These are phyloP conservation scores for Aspergillus avenaceus DNA, from an alignment of 495 filamentous ascomycete species.

Conservation along the genomic window DNA sequence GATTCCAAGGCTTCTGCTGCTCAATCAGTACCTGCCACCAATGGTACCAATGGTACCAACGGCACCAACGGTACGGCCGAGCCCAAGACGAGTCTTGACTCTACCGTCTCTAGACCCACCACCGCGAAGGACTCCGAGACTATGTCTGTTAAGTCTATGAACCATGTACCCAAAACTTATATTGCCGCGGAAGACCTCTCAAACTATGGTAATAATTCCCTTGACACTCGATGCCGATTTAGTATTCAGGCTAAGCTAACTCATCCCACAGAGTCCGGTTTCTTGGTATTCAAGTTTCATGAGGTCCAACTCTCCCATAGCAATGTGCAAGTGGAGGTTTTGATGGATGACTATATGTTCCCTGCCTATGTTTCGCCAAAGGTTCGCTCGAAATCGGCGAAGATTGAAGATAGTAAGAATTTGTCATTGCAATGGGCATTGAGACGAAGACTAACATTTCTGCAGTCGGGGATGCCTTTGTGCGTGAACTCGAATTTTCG, in stretches of 20 bases:
- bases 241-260: slow-evolving; percentile 9
- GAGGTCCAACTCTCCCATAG: slow-evolving; percentile 75
- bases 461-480: slow-evolving; percentile 83
- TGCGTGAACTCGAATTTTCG: slow-evolving; percentile 93
- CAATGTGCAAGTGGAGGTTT: slow-evolving; percentile 76
- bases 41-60: slow-evolving; percentile 22
- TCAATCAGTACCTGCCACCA: too few species aligned
- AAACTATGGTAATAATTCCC: slow-evolving; percentile 63
- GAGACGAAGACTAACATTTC: slow-evolving; percentile 4
- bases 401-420: slow-evolving; percentile 71
- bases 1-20: slow-evolving; percentile 28
- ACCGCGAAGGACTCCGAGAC: slow-evolving; percentile 35
- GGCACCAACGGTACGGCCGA: slow-evolving; percentile 22
- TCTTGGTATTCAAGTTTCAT: slow-evolving; percentile 91
- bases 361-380: slow-evolving; percentile 80
- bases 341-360: slow-evolving; percentile 94
- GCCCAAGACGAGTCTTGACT: slow-evolving; percentile 32
- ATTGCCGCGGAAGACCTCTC: slow-evolving; percentile 74
- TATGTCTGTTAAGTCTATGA: slow-evolving; percentile 33
- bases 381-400: slow-evolving; percentile 58
- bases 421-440: not conserved
- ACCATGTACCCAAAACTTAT: slow-evolving; percentile 68
- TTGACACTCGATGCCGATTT: not conserved
- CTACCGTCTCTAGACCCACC: slow-evolving; percentile 22
- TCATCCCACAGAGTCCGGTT: slow-evolving; percentile 65